Evolutionary conservation across 441 rosid genomes (phyloP), one percentile per base, ranked within the genome.

Genomic region (Euphorbia corollata): DNA sequence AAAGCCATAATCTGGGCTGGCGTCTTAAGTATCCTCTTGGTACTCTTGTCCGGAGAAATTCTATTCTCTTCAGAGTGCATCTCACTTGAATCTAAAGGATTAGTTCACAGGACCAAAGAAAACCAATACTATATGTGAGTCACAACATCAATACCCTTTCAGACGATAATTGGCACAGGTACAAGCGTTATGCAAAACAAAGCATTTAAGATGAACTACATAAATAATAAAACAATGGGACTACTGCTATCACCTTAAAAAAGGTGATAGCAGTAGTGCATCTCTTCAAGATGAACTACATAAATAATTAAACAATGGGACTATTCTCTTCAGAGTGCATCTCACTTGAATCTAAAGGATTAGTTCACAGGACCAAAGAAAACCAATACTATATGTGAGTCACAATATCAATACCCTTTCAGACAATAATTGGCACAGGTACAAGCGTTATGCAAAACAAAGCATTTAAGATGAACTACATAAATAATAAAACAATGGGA

Each of bases 1-100:
- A 92, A 79, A 58, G 90, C 93, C 56, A 57, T 68, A 67, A 90
- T 73, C 81, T 92, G 98, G 67, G 80, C 67, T 11, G 87, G 91
- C 55, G 97, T 90, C 79, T 92, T 92, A 59, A 87, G 77, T 54
- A 65, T 81, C 68, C 96, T 78, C 69, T 85, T 90, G 50, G 78
- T 74, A 72, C 70, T 84, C 77, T 79, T 83, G 67, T 88, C 96
- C 16, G 60, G 43, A 30, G 87, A 83, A 55, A 71, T 77, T 71
- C 76, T 82, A 68, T 88, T 82, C 69, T 90, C 97, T 73, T 81
- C 83, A 61, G 74, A 75, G 20, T 78, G 87, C 65, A 73, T 78
- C 72, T 86, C 90, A 22, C 79, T 78, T 57, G 86, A 82, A 81
- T 86, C 91, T 90, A 72, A 70, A 70, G 24, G 67, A 64, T 54